Percentiles rank a stretch among this genome's conserved stretches.
These are phyloP conservation scores for Termitomyces sp. DNA, from an alignment of 768 basidiomycete species.

Conservation along the genomic window DNA sequence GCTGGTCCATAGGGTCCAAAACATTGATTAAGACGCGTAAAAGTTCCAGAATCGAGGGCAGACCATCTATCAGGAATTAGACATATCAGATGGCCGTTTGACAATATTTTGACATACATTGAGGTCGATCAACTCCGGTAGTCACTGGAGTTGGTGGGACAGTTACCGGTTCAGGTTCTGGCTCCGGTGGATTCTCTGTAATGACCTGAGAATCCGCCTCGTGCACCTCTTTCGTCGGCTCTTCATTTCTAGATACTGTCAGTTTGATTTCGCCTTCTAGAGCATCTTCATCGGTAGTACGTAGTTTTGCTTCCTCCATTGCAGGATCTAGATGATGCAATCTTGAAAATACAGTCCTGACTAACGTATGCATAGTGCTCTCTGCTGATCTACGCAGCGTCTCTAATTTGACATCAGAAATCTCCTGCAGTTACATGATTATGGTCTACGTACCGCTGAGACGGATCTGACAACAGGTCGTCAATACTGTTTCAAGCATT, in stretches of 20 bases:
- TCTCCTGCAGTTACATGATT: background rate
- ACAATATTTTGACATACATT: conserved; percentile 32
- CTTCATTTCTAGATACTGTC: conserved; percentile 2
- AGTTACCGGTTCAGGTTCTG: conserved; percentile 9
- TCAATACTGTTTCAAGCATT: conserved; percentile 96
- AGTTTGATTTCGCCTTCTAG: conserved; percentile 19
- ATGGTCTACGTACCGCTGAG: conserved; percentile 72
- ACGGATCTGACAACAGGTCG: conserved; percentile 95
- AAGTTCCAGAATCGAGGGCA: conserved; percentile 90
- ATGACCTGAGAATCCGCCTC: conserved; percentile 17
- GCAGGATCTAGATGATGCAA: conserved; percentile 64
- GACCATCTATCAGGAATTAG: conserved; percentile 56
- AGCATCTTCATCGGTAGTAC: conserved; percentile 44
- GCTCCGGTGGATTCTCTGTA: conserved; percentile 4
- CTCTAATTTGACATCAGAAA: conserved; percentile 43
- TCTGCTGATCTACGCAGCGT: conserved; percentile 86
- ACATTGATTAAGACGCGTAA: conserved; percentile 93
- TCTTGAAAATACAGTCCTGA: conserved; percentile 75
- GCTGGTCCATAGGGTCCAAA: conserved; percentile 89
- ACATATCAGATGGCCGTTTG: background rate
- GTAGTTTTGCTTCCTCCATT: conserved; percentile 65
- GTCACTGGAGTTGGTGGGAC: conserved; percentile 19
- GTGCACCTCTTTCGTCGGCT: conserved; percentile 27
- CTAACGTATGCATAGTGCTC: conserved; percentile 83
- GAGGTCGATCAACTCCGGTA: conserved; percentile 29